Evolutionary conservation across 306 rosid genomes (phyloP), one percentile per base, ranked within the genome.

Genomic region (Urtica urens): DNA sequence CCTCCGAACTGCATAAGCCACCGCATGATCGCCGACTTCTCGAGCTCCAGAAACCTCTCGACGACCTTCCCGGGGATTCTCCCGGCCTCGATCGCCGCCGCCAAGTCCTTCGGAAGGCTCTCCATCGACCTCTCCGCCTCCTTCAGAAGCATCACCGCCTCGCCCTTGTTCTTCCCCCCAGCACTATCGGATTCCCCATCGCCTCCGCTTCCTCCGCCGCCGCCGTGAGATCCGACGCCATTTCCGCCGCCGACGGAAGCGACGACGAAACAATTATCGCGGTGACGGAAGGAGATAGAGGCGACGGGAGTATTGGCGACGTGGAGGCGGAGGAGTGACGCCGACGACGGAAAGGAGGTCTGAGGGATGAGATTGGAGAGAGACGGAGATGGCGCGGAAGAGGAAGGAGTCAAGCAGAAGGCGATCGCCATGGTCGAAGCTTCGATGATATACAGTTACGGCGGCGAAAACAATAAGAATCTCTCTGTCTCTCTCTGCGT

Each of bases 1-100:
- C 86, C 95, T 3, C 76, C 66, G 18, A 81, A 85, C 78, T 81
- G 85, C 63, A 90, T 67, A 69, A 90, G 33, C 99, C 99, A 85
- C 17, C 82, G 46, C n/a, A 77, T n/a, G 1, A 81, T 10, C 7
- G 71, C 53, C 4, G 78, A 75, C 56, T 79, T 81, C 62, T 85
- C 92, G 0, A 90, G 72, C 42, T 85, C 94, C 5, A 90, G 43
- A 60, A 68, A 90, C 64, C 88, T 57, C 2, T 58, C 45, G 19
- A 85, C 81, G 2, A 90, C 95, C 6, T 79, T 45, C 1, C 81
- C 94, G 6, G 95, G 95, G 37, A 90, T 71, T 74, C 72, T 71
- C 2, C 95, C 87, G 0, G 67, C 87, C 68, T 81, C 71, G 46
- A 81, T 63, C 46, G 95, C 99, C 17, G 74, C 71, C 21, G 76